phyloP scores from a whole-genome alignment of 2,329 filamentous ascomycete species.

The Cercospora beticola region DNA sequence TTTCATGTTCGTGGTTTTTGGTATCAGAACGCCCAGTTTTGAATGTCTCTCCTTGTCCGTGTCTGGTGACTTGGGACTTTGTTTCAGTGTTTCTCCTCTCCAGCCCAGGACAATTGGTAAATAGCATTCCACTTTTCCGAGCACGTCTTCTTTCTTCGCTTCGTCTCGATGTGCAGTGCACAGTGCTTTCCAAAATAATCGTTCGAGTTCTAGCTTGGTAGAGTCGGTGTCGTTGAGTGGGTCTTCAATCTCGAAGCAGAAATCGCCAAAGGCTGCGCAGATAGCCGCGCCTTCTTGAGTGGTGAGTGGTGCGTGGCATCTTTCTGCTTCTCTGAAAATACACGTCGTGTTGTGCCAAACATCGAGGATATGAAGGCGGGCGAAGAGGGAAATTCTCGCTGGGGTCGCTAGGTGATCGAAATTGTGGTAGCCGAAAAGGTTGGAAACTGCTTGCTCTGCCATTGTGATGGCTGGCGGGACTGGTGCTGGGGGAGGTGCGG shows the following conservation, averaged over 20 bases:
- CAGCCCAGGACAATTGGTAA: constrained; percentile 2
- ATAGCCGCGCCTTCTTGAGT: not conserved
- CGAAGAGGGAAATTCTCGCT: not conserved
- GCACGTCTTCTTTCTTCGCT: not conserved
- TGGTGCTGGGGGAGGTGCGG: not conserved
- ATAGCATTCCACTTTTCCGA: constrained; percentile 2
- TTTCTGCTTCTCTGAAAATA: constrained; percentile 1
- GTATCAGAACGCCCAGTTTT: constrained; percentile 2
- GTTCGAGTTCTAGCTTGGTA: not conserved
- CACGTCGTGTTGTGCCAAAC: constrained; percentile 8
- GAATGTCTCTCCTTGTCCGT: constrained; percentile 6
- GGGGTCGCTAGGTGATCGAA: constrained; percentile 5
- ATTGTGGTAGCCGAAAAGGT: constrained; percentile 6
- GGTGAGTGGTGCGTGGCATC: not conserved
- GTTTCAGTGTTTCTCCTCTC: constrained; percentile 1
- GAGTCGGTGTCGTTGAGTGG: constrained; percentile 3
- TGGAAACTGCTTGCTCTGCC: constrained; percentile 1
- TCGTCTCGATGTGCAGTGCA: not conserved
- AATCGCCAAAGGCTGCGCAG: constrained; percentile 2
- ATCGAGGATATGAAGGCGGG: constrained; percentile 4
- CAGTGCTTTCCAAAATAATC: constrained; percentile 3
- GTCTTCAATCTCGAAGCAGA: constrained; percentile 8
- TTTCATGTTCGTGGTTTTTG: not conserved
- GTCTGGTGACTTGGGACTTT: not conserved
- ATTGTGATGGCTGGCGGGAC: not conserved